Percentiles rank a stretch among this genome's conserved stretches.
Evolutionary conservation across 441 rosid species (phyloP).

Genomic region (Viola pubescens): DNA sequence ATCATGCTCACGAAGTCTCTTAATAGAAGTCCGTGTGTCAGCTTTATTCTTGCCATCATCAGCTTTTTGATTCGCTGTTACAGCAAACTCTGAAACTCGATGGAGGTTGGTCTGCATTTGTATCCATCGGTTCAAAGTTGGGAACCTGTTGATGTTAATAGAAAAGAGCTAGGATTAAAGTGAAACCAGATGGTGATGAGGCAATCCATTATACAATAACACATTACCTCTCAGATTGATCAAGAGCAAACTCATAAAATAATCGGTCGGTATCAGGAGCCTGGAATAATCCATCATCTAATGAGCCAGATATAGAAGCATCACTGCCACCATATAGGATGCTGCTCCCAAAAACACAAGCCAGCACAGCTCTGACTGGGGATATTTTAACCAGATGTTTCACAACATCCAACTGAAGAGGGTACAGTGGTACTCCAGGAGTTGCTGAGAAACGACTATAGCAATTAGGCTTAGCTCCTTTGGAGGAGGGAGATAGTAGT

Average conservation of each 20-base stretch:
- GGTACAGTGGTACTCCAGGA: slow-evolving; percentile 79
- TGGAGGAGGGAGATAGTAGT: slow-evolving; percentile 57
- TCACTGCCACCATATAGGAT: slow-evolving; percentile 71
- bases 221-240: slow-evolving; percentile 94
- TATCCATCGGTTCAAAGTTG: slow-evolving; percentile 97
- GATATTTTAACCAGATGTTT: slow-evolving; percentile 93
- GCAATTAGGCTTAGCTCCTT: slow-evolving; percentile 71
- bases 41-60: slow-evolving; percentile 42
- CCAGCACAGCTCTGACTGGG: slow-evolving; percentile 91
- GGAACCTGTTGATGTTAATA: slow-evolving; percentile 50
- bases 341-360: slow-evolving; percentile 96
- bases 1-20: slow-evolving; percentile 76
- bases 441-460: slow-evolving; percentile 61
- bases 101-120: slow-evolving; percentile 97
- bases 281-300: slow-evolving; percentile 52
- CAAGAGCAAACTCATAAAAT: slow-evolving; percentile 96
- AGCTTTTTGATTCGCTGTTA: slow-evolving; percentile 53
- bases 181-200: slow-evolving; percentile 15
- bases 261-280: slow-evolving; percentile 72
- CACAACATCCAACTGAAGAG: slow-evolving; percentile 88
- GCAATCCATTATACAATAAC: slow-evolving; percentile 7
- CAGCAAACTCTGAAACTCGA: slow-evolving; percentile 90
- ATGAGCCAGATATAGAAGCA: slow-evolving; percentile 63
- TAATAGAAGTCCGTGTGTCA: slow-evolving; percentile 55
- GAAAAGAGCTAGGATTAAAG: slow-evolving; percentile 16